A percentile compares a stretch with the other conserved stretches of the same genome.
Evolutionary conservation across 169 alveolate species (phyloP).

Genomic region (Babesia bovis): DNA sequence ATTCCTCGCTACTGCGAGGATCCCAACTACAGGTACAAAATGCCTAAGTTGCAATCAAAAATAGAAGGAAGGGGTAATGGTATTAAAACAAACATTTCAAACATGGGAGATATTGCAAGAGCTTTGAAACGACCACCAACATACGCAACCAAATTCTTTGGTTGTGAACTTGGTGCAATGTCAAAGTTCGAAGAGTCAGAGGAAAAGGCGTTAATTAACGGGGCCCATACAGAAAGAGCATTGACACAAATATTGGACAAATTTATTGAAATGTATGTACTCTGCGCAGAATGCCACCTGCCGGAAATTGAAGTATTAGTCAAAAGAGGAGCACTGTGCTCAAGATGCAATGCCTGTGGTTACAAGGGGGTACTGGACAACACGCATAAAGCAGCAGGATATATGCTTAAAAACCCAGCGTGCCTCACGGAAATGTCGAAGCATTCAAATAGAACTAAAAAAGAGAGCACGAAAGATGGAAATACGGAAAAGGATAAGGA

Average conservation of each 20-base stretch:
- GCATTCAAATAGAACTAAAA: constrained; percentile 18
- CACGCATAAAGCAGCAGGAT: constrained; percentile 93
- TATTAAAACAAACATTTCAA: constrained; percentile 94
- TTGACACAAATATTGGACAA: constrained; percentile 92
- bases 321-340: constrained; percentile 84
- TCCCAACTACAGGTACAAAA: constrained; percentile 94
- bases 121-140: constrained; percentile 87
- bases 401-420: constrained; percentile 91
- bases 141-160: constrained; percentile 92
- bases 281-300: constrained; percentile 95
- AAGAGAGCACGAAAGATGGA: constrained; percentile 15
- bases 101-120: constrained; percentile 97
- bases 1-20: constrained; percentile 94
- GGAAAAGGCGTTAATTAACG: constrained; percentile 94
- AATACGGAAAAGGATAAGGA: constrained; percentile 46
- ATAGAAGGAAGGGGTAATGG: constrained; percentile 97
- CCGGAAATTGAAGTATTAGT: constrained; percentile 96
- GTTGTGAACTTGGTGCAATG: constrained; percentile 95
- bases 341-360: constrained; percentile 98
- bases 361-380: constrained; percentile 89
- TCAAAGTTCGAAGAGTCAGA: constrained; percentile 91
- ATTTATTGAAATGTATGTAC: constrained; percentile 96
- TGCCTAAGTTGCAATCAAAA: constrained; percentile 93
- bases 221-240: constrained; percentile 90
- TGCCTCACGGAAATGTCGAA: constrained; percentile 51